Evolutionary conservation across 192 early-diverging fungal genomes (phyloP).

Genomic region (Rhizophagus prolifer): DNA sequence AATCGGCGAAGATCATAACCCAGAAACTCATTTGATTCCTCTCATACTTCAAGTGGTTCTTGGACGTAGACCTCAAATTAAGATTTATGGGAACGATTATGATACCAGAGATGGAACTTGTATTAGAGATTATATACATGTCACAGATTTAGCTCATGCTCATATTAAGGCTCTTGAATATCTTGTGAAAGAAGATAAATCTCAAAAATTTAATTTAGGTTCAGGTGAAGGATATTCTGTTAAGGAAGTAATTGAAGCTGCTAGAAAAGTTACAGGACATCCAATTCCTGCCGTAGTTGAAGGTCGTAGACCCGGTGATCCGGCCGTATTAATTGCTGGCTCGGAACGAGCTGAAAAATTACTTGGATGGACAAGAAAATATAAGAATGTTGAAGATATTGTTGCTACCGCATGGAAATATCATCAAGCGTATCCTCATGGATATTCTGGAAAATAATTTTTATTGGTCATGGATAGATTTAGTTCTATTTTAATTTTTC

Average conservation of each 20-base stretch:
- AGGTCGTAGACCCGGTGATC: conserved; percentile 78
- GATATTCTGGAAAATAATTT: conserved; percentile 10
- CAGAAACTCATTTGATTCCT: conserved; percentile 94
- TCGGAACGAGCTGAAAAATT: conserved; percentile 43
- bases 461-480: too few relatives aligned
- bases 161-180: conserved; percentile 78
- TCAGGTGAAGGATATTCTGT: conserved; percentile 88
- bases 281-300: conserved; percentile 69
- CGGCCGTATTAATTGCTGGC: conserved; percentile 80
- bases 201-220: conserved; percentile 86
- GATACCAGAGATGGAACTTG: conserved; percentile 90
- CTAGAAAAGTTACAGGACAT: conserved; percentile 77
- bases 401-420: conserved; percentile 29
- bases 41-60: conserved; percentile 86
- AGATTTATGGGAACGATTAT: conserved; percentile 93
- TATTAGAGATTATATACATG: conserved; percentile 96
- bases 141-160: conserved; percentile 86
- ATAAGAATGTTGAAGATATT: conserved; percentile 43
- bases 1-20: conserved; percentile 90
- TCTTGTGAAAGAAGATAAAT: conserved; percentile 32
- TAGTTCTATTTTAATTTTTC: too few relatives aligned
- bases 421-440: conserved; percentile 24
- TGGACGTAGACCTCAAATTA: conserved; percentile 79
- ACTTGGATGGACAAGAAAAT: conserved; percentile 41
- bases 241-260: conserved; percentile 85